Evolutionary conservation across 2,329 filamentous ascomycete species (phyloP), one percentile per base, ranked within the genome.

Genomic region (Diplodia intermedia): DNA sequence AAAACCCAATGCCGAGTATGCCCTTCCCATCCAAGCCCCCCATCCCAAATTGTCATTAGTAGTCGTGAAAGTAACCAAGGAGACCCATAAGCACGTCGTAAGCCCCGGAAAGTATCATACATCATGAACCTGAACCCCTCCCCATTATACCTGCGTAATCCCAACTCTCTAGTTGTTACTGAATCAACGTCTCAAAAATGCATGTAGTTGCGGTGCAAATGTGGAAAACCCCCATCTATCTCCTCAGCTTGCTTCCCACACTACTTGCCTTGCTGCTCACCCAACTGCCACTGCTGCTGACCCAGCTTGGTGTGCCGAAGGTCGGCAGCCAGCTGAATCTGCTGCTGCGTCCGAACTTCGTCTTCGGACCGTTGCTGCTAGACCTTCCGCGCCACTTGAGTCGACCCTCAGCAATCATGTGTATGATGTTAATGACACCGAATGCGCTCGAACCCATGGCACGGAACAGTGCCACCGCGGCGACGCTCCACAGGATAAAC

Each of bases 401-500:
- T 73, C 92, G 89, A 0, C 93, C 94, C 79, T 99, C 94, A 47
- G 95, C 92, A 47, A 96, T 84, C 75, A 89, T 90, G 76, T 97
- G 94, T 67, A 99, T 82, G 40, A 90, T 82, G 76, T 96, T 94
- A 75, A 98, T 89, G 69, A 97, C 79, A 2, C 92, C 89, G 81
- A 96, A 99, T 0, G 92, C 87, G 0, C 89, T 89, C 11, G 87
- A 90, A 0, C 95, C 95, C 1, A 97, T 78, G 0, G 93, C 94
- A 71, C 95, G 88, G 85, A 99, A 97, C 7, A 95, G 82, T 1
- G 96, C 95, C 31, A 99, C 82, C 0, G 86, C 86, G 0, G 95
- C 95, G 15, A 99, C 95, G 36, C 87, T 84, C 95, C 95, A 99
- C 26, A 99, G 86, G 76, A 99, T 92, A 80, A 98, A 95, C 43